phyloP scores from a whole-genome alignment of 1,284 basidiomycete genomes.

The Rhodotorula sp. region DNA sequence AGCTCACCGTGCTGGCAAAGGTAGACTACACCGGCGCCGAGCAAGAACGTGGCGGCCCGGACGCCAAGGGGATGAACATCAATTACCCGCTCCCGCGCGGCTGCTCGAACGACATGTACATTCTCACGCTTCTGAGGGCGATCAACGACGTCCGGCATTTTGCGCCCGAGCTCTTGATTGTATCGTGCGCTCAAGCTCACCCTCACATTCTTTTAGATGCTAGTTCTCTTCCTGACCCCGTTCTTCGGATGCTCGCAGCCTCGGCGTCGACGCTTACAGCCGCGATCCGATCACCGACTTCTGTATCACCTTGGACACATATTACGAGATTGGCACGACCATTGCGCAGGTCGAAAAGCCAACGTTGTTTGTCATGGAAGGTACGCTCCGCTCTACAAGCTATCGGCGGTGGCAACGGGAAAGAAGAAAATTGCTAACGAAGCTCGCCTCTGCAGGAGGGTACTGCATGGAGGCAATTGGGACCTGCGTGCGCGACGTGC shows the following conservation, averaged over 20 bases:
- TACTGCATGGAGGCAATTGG: constrained; percentile 27
- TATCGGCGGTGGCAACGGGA: neutral
- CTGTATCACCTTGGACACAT: constrained; percentile 47
- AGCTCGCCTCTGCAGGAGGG: constrained; percentile 2
- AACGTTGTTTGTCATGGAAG: constrained; percentile 52
- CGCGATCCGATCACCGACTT: constrained; percentile 52
- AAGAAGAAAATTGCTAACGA: neutral
- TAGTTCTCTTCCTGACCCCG: neutral
- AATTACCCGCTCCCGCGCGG: constrained; percentile 49
- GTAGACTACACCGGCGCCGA: constrained; percentile 50
- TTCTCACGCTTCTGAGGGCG: constrained; percentile 43
- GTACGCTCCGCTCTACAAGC: constrained; percentile 21
- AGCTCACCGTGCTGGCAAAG: too few relatives aligned
- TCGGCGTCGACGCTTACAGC: constrained; percentile 51
- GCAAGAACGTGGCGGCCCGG: constrained; percentile 46
- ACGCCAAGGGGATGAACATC: constrained; percentile 46
- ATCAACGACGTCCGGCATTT: constrained; percentile 42
- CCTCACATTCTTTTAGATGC: neutral
- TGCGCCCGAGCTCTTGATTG: constrained; percentile 46
- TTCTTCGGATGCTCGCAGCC: constrained; percentile 30
- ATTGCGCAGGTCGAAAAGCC: constrained; percentile 44
- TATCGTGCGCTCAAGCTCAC: constrained; percentile 44
- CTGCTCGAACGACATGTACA: constrained; percentile 46
- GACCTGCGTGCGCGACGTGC: constrained; percentile 19
- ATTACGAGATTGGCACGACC: constrained; percentile 47